Evolutionary conservation across 768 basidiomycete genomes (phyloP).

Genomic region (Tylopilus rubrobrunneus): DNA sequence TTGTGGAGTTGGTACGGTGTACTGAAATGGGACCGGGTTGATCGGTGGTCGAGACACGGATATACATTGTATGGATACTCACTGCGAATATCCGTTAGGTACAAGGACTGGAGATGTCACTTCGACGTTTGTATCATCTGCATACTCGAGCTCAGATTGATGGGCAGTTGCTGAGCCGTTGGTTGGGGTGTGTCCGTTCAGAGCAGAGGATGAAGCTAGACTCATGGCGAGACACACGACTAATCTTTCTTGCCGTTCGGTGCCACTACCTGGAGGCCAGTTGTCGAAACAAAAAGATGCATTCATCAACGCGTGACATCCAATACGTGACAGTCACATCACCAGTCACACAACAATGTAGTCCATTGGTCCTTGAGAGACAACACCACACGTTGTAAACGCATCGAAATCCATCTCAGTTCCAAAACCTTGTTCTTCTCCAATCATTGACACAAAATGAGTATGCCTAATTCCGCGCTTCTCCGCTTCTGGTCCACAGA

Average conservation of each 20-base stretch:
- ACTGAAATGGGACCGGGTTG: constrained; percentile 19
- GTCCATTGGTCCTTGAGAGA: no score
- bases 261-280: neutral
- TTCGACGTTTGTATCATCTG: constrained; percentile 25
- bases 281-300: constrained; percentile 16
- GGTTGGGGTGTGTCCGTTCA: constrained; percentile 52
- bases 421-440: constrained; percentile 36
- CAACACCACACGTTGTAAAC: constrained; percentile 25
- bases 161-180: constrained; percentile 45
- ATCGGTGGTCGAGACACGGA: constrained; percentile 3
- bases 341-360: neutral
- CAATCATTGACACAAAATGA: constrained; percentile 51
- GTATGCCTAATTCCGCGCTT: constrained; percentile 36
- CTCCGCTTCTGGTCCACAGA: constrained; percentile 43
- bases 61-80: constrained; percentile 31
- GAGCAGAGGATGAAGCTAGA: constrained; percentile 25
- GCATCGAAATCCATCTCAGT: constrained; percentile 34
- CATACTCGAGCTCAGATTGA: constrained; percentile 37
- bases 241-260: neutral
- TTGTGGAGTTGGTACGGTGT: constrained; percentile 62
- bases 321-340: constrained; percentile 19
- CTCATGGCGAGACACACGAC: constrained; percentile 21
- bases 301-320: constrained; percentile 18
- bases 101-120: constrained; percentile 35
- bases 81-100: constrained; percentile 59